A percentile compares a stretch with the other conserved stretches of the same genome.
phyloP scores from a whole-genome alignment of 2,329 filamentous ascomycete genomes.

The Trichothecium roseum region DNA sequence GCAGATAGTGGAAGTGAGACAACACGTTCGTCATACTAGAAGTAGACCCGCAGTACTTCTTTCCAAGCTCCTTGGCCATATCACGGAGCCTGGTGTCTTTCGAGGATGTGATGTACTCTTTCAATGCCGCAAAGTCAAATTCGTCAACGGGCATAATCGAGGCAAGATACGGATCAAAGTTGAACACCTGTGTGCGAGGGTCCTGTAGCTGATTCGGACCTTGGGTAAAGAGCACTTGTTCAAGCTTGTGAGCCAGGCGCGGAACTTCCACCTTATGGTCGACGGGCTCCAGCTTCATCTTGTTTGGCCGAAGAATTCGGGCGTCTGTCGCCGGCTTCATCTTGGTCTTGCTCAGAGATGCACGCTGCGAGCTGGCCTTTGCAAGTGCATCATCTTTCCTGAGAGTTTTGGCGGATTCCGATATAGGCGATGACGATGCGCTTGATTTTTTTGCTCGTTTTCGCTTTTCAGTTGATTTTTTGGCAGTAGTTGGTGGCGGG shows the following conservation, averaged over 20 bases:
- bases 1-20: constrained; percentile 83
- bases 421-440: too few species aligned
- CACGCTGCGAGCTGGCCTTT: neutral
- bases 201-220: constrained; percentile 91
- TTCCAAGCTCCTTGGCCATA: constrained; percentile 54
- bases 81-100: constrained; percentile 63
- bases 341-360: neutral
- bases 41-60: constrained; percentile 87
- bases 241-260: constrained; percentile 60
- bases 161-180: constrained; percentile 91
- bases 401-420: too few species aligned
- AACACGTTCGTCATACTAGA: constrained; percentile 90
- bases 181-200: constrained; percentile 76
- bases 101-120: constrained; percentile 84
- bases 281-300: constrained; percentile 18
- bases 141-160: constrained; percentile 87
- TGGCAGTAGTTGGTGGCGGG: too few species aligned
- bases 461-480: too few species aligned
- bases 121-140: constrained; percentile 83
- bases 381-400: neutral
- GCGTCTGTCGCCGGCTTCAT: neutral
- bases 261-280: constrained; percentile 37
- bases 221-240: constrained; percentile 89
- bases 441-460: too few species aligned
- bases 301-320: constrained; percentile 7